These are phyloP conservation scores for Anisogramma anomala DNA, from an alignment of 2,329 filamentous ascomycete genomes.

Conservation along the genomic window DNA sequence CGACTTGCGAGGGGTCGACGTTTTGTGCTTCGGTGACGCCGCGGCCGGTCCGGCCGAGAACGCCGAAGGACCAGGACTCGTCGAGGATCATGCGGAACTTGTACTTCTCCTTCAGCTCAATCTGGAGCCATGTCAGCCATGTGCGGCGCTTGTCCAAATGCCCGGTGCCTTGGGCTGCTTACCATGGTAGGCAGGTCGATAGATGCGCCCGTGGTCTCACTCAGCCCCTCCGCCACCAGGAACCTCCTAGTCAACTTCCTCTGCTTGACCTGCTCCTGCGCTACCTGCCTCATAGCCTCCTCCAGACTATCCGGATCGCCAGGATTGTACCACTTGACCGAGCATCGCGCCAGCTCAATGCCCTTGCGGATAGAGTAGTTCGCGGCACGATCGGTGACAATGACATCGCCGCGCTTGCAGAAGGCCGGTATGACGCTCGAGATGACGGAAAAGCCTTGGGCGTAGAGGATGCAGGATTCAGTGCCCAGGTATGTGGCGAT, in stretches of 20 bases:
- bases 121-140: conserved; percentile 29
- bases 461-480: conserved; percentile 84
- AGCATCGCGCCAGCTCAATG: conserved; percentile 83
- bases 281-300: conserved; percentile 69
- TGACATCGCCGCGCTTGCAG: conserved; percentile 93
- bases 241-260: conserved; percentile 87
- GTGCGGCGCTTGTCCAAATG: background rate
- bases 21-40: conserved; percentile 95
- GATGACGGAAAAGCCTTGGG: conserved; percentile 91
- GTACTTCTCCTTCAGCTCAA: conserved; percentile 90
- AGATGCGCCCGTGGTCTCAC: conserved; percentile 80
- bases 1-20: conserved; percentile 81
- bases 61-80: conserved; percentile 94
- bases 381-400: conserved; percentile 85
- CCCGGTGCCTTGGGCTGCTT: conserved; percentile 23
- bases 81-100: conserved; percentile 97
- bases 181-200: conserved; percentile 77
- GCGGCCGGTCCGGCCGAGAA: conserved; percentile 80
- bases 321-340: conserved; percentile 87
- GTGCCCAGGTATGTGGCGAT: conserved; percentile 84
- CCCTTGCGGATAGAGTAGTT: conserved; percentile 94
- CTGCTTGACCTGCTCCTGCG: conserved; percentile 71
- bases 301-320: conserved; percentile 94
- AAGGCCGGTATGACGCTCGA: conserved; percentile 96
- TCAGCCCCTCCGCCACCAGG: conserved; percentile 90